phyloP scores from a whole-genome alignment of 768 basidiomycete species.

The Guyanaporus albipodus region DNA sequence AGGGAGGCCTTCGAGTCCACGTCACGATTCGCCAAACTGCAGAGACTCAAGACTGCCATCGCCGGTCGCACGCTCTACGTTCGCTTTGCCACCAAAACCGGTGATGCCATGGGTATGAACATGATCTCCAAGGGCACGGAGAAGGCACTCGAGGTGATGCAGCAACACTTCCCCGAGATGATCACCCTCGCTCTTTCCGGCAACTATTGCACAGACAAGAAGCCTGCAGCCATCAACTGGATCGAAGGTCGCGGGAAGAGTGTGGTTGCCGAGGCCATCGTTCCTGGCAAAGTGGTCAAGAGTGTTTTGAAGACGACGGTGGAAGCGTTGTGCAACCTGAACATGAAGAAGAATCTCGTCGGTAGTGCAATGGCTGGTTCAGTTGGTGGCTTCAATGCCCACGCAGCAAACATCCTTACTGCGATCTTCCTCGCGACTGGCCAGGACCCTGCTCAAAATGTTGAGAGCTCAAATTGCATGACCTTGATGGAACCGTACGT shows the following conservation, averaged over 20 bases:
- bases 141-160: conserved; percentile 81
- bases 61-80: conserved; percentile 93
- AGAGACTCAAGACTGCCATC: conserved; percentile 81
- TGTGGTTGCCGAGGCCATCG: conserved; percentile 91
- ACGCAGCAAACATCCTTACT: conserved; percentile 95
- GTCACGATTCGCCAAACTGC: conserved; percentile 85
- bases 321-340: conserved; percentile 81
- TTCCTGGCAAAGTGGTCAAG: conserved; percentile 86
- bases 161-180: conserved; percentile 86
- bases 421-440: conserved; percentile 95
- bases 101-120: conserved; percentile 99
- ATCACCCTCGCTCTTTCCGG: conserved; percentile 85
- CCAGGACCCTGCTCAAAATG: conserved; percentile 98
- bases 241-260: conserved; percentile 98
- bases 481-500: conserved; percentile 97
- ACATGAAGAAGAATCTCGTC: conserved; percentile 94
- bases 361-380: conserved; percentile 98
- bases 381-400: conserved; percentile 98
- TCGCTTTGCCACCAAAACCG: conserved; percentile 90
- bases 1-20: conserved; percentile 91
- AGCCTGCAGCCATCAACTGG: conserved; percentile 99
- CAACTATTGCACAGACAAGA: conserved; percentile 99
- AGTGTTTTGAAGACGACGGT: conserved; percentile 95
- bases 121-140: conserved; percentile 99
- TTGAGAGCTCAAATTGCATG: conserved; percentile 98